A percentile compares a stretch with the other conserved stretches of the same genome.
These are phyloP conservation scores for Leccinum rimulosum DNA, from an alignment of 768 basidiomycete genomes.

Conservation along the genomic window DNA sequence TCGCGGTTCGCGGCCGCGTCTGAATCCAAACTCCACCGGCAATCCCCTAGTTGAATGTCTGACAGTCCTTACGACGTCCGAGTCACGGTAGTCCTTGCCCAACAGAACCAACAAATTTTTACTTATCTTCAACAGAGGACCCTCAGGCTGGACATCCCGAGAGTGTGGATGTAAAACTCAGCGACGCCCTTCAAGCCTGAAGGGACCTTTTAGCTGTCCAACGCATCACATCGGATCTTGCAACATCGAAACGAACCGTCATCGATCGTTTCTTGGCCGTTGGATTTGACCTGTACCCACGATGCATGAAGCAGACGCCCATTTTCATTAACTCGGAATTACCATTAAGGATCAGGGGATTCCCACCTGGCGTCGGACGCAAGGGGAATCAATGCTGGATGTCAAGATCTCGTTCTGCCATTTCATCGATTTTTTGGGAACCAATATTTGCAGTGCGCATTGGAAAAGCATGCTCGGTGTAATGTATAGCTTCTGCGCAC, in stretches of 20 bases:
- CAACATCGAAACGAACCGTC: background rate
- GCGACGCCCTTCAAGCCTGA: background rate
- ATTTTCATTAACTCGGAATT: constrained; percentile 16
- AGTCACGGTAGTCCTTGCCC: background rate
- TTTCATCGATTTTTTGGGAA: constrained; percentile 6
- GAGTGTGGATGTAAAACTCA: background rate
- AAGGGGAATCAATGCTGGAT: background rate
- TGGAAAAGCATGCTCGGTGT: constrained; percentile 25
- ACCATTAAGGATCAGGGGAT: constrained; percentile 18
- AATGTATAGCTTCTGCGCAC: constrained; percentile 21
- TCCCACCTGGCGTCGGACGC: constrained; percentile 18
- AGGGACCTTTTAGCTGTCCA: no score
- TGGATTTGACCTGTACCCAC: background rate
- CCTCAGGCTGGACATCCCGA: background rate
- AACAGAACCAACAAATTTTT: background rate
- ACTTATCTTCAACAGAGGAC: background rate
- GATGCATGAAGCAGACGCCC: constrained; percentile 5
- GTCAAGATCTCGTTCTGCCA: constrained; percentile 1
- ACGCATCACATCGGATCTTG: background rate
- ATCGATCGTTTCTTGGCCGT: background rate
- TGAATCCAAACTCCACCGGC: constrained; percentile 1
- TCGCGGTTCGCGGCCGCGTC: background rate
- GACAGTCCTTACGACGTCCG: no score
- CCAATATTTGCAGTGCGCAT: constrained; percentile 14
- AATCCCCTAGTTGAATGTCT: background rate